These are phyloP conservation scores for Pichia phayaonensis DNA, from an alignment of 805 yeast species.

Conservation along the genomic window DNA sequence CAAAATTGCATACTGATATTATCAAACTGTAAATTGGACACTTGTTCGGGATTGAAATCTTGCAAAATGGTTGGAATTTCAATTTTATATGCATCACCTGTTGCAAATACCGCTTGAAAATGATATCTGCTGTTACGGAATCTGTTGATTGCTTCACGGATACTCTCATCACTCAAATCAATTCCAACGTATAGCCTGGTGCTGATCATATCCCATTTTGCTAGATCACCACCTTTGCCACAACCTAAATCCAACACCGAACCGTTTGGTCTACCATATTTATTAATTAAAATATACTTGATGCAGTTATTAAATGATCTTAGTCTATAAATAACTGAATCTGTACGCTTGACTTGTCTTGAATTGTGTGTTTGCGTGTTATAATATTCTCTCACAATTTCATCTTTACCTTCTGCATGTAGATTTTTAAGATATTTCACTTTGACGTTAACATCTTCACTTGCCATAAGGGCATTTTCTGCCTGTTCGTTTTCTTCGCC, in stretches of 20 bases:
- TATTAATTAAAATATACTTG: conserved; percentile 76
- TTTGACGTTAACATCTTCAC: conserved; percentile 15
- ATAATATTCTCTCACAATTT: conserved; percentile 74
- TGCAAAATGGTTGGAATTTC: conserved; percentile 60
- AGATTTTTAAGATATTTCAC: conserved; percentile 26
- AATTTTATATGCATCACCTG: conserved; percentile 84
- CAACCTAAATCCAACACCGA: conserved; percentile 83
- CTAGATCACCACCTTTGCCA: conserved; percentile 97
- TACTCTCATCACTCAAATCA: conserved; percentile 85
- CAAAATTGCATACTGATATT: conserved; percentile 87
- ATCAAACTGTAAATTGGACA: conserved; percentile 65
- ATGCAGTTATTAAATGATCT: conserved; percentile 89
- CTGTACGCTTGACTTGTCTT: conserved; percentile 51
- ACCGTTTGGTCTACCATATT: conserved; percentile 47
- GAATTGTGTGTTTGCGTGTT: conserved; percentile 74
- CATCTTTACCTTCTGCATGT: conserved; percentile 39
- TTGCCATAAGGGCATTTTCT: conserved; percentile 16
- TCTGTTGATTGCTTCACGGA: conserved; percentile 75
- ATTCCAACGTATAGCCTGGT: conserved; percentile 79
- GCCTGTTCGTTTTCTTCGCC: conserved; percentile 12
- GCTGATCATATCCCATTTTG: conserved; percentile 74
- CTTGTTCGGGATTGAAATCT: conserved; percentile 53
- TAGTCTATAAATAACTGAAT: conserved; percentile 78
- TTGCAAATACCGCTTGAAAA: conserved; percentile 61
- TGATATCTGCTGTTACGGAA: conserved; percentile 44